phyloP scores from a whole-genome alignment of 2,329 filamentous ascomycete genomes.

The Sporothrix schenckii region DNA sequence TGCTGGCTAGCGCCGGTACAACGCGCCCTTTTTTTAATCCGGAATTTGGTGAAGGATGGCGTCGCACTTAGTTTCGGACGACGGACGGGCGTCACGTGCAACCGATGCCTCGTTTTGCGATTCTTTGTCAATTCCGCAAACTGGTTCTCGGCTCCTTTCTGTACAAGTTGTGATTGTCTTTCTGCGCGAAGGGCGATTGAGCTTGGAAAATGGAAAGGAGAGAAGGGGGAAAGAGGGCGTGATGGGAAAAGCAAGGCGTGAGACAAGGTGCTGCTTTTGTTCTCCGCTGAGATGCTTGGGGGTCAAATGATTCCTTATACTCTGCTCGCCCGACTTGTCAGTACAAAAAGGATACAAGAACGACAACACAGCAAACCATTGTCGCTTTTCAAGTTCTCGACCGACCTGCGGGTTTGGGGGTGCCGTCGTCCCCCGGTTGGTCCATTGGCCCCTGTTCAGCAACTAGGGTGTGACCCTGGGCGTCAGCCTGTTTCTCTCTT shows the following conservation, averaged over 20 bases:
- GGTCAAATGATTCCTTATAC: constrained; percentile 8
- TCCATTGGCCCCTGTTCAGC: not conserved
- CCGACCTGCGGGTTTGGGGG: not conserved
- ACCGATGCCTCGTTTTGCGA: not conserved
- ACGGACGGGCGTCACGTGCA: constrained; percentile 19
- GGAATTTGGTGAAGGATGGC: constrained; percentile 17
- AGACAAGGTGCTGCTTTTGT: constrained; percentile 11
- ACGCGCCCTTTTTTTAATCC: constrained; percentile 10
- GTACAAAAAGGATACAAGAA: not conserved
- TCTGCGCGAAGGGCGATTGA: no score
- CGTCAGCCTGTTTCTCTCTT: constrained; percentile 14
- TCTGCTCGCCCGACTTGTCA: not conserved
- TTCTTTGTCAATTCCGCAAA: not conserved
- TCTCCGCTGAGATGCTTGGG: not conserved
- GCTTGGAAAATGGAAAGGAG: not conserved
- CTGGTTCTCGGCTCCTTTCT: not conserved
- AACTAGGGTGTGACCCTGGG: not conserved
- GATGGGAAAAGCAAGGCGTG: not conserved
- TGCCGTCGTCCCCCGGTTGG: not conserved
- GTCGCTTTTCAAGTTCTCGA: not conserved
- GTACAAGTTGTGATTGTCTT: not conserved
- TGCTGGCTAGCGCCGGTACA: constrained; percentile 30
- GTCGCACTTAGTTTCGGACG: not conserved
- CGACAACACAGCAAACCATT: constrained; percentile 3
- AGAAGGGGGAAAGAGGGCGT: not conserved